A percentile compares a stretch with the other conserved stretches of the same genome.
These are phyloP conservation scores for Anthracocystis setariae DNA, from an alignment of 1,284 basidiomycete genomes.

Conservation along the genomic window DNA sequence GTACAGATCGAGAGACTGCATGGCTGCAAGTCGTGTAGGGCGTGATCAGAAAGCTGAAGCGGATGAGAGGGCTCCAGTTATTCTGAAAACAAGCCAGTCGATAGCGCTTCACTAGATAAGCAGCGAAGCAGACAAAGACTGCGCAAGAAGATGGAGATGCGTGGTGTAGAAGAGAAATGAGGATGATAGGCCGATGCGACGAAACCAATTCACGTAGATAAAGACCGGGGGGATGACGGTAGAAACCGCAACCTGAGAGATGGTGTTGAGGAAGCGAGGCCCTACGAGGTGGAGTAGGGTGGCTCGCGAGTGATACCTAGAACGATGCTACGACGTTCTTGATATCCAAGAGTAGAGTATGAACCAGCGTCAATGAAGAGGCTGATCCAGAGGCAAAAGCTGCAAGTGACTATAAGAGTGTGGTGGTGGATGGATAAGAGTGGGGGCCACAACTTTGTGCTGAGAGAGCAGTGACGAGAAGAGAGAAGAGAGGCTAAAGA, in stretches of 20 bases:
- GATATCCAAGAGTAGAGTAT: conserved; percentile 4
- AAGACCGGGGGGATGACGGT: conserved; percentile 37
- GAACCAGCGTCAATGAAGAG: conserved; percentile 14
- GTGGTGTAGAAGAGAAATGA: conserved; percentile 6
- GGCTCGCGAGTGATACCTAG: conserved; percentile 18
- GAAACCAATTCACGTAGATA: conserved; percentile 55
- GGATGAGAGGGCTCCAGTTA: conserved; percentile 9
- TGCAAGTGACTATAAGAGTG: neutral
- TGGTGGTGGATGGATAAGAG: conserved; percentile 3
- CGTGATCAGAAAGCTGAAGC: conserved; percentile 15
- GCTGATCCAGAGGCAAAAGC: conserved; percentile 2
- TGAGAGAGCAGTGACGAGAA: neutral
- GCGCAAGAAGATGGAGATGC: neutral
- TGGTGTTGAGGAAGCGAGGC: conserved; percentile 7
- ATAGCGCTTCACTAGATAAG: conserved; percentile 11
- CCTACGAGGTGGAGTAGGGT: conserved; percentile 18
- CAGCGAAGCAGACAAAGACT: conserved; percentile 15
- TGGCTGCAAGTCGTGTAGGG: conserved; percentile 6
- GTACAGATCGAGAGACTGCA: conserved; percentile 22
- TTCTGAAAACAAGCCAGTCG: conserved; percentile 18
- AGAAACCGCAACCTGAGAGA: conserved; percentile 30
- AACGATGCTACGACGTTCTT: conserved; percentile 19
- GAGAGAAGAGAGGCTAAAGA: neutral
- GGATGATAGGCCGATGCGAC: conserved; percentile 45
- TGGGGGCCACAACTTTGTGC: conserved; percentile 6